Percentiles rank a stretch among this genome's conserved stretches.
phyloP scores from a whole-genome alignment of 192 early-diverging fungal genomes.

The Chytriomyces sp. region DNA sequence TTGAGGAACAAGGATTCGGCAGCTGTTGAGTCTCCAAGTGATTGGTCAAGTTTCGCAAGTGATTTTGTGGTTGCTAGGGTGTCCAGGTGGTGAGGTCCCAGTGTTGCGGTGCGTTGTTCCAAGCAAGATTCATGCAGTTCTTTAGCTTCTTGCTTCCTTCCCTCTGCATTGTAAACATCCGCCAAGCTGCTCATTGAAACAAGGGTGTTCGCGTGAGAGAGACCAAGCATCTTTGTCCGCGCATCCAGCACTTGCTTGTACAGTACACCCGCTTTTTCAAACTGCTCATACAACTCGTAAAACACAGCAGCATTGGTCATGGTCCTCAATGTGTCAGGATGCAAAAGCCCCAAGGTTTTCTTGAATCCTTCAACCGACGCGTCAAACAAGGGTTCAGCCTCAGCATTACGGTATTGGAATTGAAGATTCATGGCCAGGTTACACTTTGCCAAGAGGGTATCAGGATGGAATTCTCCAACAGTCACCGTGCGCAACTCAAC shows the following conservation, averaged over 20 bases:
- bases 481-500: slow-evolving; percentile 1
- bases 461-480: slow-evolving; percentile 30
- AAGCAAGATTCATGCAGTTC: background rate
- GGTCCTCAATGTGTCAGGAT: background rate
- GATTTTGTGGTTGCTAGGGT: background rate
- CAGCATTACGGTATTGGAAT: background rate
- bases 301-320: background rate
- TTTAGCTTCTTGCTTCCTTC: slow-evolving; percentile 16
- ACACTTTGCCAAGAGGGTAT: background rate
- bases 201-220: slow-evolving; percentile 35
- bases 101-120: background rate
- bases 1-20: slow-evolving; percentile 34
- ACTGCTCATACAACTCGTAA: background rate
- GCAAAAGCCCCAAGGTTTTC: background rate
- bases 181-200: slow-evolving; percentile 24
- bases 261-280: slow-evolving; percentile 19
- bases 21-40: slow-evolving; percentile 26
- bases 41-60: slow-evolving; percentile 9
- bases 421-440: background rate
- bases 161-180: slow-evolving; percentile 3
- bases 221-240: slow-evolving; percentile 11
- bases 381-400: background rate
- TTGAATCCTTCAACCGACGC: background rate
- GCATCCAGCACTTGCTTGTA: slow-evolving; percentile 23
- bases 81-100: background rate